These are phyloP conservation scores for Trypanosomatidae sp. DNA, from an alignment of 208 protist genomes.

Conservation along the genomic window DNA sequence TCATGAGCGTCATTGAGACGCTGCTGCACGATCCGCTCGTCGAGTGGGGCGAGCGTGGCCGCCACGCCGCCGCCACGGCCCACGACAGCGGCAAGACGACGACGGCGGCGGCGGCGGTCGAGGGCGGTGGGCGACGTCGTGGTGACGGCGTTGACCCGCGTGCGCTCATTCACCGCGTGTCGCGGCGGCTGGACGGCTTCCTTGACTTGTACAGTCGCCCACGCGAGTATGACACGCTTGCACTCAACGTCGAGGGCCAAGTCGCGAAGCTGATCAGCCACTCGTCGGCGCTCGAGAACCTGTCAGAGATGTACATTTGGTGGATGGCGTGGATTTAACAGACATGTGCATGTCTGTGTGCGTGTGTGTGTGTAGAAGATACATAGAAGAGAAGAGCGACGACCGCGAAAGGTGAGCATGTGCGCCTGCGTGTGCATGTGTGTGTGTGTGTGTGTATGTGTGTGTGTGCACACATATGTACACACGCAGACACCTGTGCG, in stretches of 20 bases:
- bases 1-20: constrained; percentile 93
- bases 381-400: too few species aligned
- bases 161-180: constrained; percentile 52
- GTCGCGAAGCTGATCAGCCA: constrained; percentile 89
- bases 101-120: background rate
- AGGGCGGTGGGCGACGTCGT: background rate
- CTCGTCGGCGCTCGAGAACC: constrained; percentile 83
- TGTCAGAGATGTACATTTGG: constrained; percentile 93
- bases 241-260: constrained; percentile 87
- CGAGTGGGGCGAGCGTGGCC: constrained; percentile 64
- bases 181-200: constrained; percentile 66
- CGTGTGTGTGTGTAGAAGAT: too few species aligned
- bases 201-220: constrained; percentile 57
- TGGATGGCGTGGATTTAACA: constrained; percentile 92
- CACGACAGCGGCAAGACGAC: background rate
- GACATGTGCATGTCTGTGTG: background rate
- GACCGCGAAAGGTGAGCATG: too few species aligned
- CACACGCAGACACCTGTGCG: too few species aligned
- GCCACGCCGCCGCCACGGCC: background rate
- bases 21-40: constrained; percentile 94
- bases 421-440: too few species aligned
- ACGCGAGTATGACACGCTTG: constrained; percentile 38
- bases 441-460: background rate
- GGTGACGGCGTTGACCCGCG: constrained; percentile 21
- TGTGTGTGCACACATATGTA: too few species aligned